phyloP scores from a whole-genome alignment of 306 rosid species.

The Ormosia semicastrata region DNA sequence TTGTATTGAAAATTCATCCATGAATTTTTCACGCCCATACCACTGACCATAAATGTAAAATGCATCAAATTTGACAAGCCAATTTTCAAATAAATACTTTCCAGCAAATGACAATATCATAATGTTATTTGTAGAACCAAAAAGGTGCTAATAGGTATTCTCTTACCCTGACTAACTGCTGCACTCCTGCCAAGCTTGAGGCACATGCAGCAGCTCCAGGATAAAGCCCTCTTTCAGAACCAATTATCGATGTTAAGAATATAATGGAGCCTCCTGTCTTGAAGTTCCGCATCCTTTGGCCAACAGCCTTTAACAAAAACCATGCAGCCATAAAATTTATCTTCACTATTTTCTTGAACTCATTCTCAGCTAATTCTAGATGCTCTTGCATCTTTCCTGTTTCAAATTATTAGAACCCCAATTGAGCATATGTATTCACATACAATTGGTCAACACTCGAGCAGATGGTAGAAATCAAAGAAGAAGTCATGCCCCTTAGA shows the following conservation, averaged over 20 bases:
- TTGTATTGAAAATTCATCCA: neutral
- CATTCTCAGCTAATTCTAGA: constrained; percentile 52
- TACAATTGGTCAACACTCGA: neutral
- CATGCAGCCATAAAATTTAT: constrained; percentile 75
- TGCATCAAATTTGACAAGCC: neutral
- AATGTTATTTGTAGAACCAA: neutral
- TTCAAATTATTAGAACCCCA: constrained; percentile 22
- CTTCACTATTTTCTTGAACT: constrained; percentile 61
- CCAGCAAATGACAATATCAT: neutral
- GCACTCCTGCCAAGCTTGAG: constrained; percentile 63
- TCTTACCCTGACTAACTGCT: constrained; percentile 78
- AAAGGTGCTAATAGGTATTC: neutral
- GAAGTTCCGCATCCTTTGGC: constrained; percentile 64
- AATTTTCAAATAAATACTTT: neutral
- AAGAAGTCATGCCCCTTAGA: neutral
- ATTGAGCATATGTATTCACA: neutral
- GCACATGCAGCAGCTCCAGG: constrained; percentile 76
- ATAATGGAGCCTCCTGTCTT: constrained; percentile 80
- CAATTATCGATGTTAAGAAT: constrained; percentile 58
- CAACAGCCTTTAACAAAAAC: constrained; percentile 75
- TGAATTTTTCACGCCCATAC: neutral
- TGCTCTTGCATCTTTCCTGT: constrained; percentile 70
- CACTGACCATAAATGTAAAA: neutral
- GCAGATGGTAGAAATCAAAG: neutral
- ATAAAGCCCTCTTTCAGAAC: constrained; percentile 76